Percentiles rank a stretch among this genome's conserved stretches.
phyloP scores from a whole-genome alignment of 2,329 filamentous ascomycete genomes.

The Penicillium psychrosexuale region DNA sequence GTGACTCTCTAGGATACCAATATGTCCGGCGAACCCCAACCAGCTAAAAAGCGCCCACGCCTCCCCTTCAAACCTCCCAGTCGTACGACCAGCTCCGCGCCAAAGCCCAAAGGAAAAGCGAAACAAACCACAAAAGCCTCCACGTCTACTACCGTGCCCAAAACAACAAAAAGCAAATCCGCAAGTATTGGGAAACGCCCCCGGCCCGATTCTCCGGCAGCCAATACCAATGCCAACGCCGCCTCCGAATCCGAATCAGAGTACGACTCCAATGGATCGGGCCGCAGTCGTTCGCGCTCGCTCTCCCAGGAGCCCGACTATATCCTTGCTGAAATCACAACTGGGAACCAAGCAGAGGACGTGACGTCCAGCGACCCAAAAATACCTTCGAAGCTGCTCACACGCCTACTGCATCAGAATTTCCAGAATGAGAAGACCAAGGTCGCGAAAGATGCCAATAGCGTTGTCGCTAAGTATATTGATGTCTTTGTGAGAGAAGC shows the following conservation, averaged over 20 bases:
- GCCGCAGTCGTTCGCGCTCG: constrained; percentile 20
- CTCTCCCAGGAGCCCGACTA: constrained; percentile 44
- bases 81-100: constrained; percentile 23
- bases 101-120: constrained; percentile 21
- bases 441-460: constrained; percentile 74
- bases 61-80: constrained; percentile 48
- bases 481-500: constrained; percentile 90
- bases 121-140: constrained; percentile 15
- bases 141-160: constrained; percentile 7
- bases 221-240: constrained; percentile 9
- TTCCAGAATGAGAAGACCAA: constrained; percentile 69
- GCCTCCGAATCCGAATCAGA: constrained; percentile 15
- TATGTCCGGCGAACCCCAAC: constrained; percentile 32
- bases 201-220: constrained; percentile 13
- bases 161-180: constrained; percentile 7
- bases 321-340: constrained; percentile 47
- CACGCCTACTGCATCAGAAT: constrained; percentile 72
- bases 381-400: constrained; percentile 72
- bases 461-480: constrained; percentile 76
- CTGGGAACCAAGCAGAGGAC: constrained; percentile 24
- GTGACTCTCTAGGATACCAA: neutral
- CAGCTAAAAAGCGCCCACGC: constrained; percentile 35
- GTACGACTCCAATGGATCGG: constrained; percentile 19
- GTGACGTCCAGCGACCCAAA: constrained; percentile 39
- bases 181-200: constrained; percentile 12